Base-by-base conservation (phyloP, 306 rosid genomes). In the Malus fusca region DNA sequence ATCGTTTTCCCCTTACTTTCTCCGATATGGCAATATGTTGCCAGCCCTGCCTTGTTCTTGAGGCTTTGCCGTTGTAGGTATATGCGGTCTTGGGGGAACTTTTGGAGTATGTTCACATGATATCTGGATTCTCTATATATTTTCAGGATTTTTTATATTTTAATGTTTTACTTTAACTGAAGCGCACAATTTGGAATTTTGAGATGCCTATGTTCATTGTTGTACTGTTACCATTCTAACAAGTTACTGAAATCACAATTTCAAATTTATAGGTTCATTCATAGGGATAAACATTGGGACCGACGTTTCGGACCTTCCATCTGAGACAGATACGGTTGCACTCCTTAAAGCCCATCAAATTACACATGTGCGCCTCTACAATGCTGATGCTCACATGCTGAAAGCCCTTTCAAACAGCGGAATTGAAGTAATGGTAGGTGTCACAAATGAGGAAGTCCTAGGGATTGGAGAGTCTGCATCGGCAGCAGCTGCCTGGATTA, bases 251-350 rank as follows among this genome's bases (percentile, higher is more conserved):
- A 68, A 78, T 31, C 31, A 44, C 64, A 52, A 80, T 69, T 79
- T 80, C 73, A 77, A 74, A 80, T 44, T 82, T 84, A 82, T 73
- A 94, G 98, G 98, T 86, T 93, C 98, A 66, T 94, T 88, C 75
- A 85, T 94, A 58, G 98, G 98, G 68, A 81, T 94, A 60, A 91
- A 91, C 82, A 87, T 94, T 21, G 98, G 98, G 30, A 91, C 90
- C 13, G 87, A 86, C 66, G 89, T 90, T 51, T 81, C 97, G 11
- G 85, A 85, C 76, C 86, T 91, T 66, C 97, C 98, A 82, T 89
- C 88, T 30, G 90, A 90, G 46, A 46, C 85, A 62, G 85, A 87
- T 35, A 81, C 84, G 2, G 88, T 91, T 72, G 81, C 93, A 3
- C 90, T 87, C 59, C 92, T 94, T 73, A 90, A 84, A 85, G 84